Conservation (phyloP, 805 yeast genomes). For the Ascoidea asiatica region DNA sequence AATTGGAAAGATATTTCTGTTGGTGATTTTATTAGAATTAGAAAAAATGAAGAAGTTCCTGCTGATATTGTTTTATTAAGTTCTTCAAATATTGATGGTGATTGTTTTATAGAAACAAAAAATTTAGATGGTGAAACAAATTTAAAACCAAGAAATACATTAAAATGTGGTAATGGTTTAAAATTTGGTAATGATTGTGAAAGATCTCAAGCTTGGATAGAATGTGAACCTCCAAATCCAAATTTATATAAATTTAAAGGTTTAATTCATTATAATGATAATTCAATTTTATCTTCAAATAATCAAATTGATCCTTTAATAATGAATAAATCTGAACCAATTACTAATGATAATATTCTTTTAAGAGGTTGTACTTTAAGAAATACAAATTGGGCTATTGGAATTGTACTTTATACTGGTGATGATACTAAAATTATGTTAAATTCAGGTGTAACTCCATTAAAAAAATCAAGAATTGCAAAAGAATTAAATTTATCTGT, state of each 20-base stretch:
- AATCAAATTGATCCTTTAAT: conserved; percentile 18
- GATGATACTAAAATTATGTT: conserved; percentile 63
- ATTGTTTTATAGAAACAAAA: conserved; percentile 57
- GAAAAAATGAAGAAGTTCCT: conserved; percentile 64
- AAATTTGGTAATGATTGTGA: conserved; percentile 47
- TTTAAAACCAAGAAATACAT: conserved; percentile 42
- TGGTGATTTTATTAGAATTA: conserved; percentile 58
- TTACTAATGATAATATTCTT: conserved; percentile 47
- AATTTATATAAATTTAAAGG: conserved; percentile 57
- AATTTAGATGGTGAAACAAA: conserved; percentile 70
- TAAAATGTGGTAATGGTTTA: conserved; percentile 39
- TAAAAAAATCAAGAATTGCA: conserved; percentile 52
- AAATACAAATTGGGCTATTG: conserved; percentile 67
- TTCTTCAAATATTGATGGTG: conserved; percentile 57
- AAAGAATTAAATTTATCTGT: conserved; percentile 57
- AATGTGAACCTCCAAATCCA: conserved; percentile 62
- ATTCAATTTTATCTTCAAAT: conserved; percentile 1
- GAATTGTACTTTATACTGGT: conserved; percentile 68
- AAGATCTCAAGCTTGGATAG: conserved; percentile 43
- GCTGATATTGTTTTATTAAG: conserved; percentile 60
- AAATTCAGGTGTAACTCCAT: conserved; percentile 68
- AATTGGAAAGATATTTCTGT: conserved; percentile 66
- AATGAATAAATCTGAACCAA: conserved; percentile 31
- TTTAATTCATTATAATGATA: conserved; percentile 31
- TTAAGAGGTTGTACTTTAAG: conserved; percentile 63